Evolutionary conservation across 2,329 filamentous ascomycete species (phyloP).

Genomic region (Purpureocillium takamizusanense): DNA sequence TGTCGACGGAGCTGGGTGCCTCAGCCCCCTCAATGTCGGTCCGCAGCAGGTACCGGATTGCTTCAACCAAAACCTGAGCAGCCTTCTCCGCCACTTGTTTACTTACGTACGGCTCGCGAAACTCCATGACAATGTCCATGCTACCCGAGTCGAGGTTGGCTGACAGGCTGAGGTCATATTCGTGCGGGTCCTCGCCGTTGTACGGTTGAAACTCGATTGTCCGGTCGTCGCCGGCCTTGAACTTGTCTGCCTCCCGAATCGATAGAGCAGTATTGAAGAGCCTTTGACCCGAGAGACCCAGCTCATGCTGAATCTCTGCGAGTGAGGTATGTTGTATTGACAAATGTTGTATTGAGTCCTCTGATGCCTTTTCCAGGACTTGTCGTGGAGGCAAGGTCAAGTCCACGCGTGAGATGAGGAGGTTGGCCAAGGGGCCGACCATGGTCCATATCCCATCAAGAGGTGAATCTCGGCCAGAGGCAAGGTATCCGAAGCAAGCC

Average conservation of each 20-base stretch:
- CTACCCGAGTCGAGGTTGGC: conserved; percentile 2
- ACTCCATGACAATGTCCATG: conserved; percentile 5
- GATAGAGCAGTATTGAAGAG: conserved; percentile 24
- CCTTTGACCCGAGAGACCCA: conserved; percentile 11
- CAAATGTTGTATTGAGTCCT: conserved; percentile 34
- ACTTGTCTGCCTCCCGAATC: conserved; percentile 13
- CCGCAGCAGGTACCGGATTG: conserved; percentile 3
- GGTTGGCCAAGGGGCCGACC: conserved; percentile 44
- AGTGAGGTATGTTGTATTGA: conserved; percentile 40
- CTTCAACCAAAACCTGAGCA: not conserved
- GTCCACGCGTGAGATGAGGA: conserved; percentile 40
- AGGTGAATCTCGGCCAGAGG: conserved; percentile 43
- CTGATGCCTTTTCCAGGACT: conserved; percentile 32
- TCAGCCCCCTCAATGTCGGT: not conserved
- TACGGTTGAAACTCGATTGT: conserved; percentile 1
- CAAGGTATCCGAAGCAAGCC: conserved; percentile 44
- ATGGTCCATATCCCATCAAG: conserved; percentile 37
- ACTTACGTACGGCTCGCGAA: conserved; percentile 4
- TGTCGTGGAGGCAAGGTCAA: conserved; percentile 19
- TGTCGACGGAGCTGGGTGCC: not conserved
- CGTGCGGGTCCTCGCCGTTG: conserved; percentile 9
- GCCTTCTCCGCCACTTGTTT: conserved; percentile 1
- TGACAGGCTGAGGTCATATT: conserved; percentile 5
- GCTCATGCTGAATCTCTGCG: conserved; percentile 31
- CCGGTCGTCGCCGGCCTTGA: not conserved